Conservation (phyloP, 2,329 filamentous ascomycete species). For the Nigrospora sphaerica region DNA sequence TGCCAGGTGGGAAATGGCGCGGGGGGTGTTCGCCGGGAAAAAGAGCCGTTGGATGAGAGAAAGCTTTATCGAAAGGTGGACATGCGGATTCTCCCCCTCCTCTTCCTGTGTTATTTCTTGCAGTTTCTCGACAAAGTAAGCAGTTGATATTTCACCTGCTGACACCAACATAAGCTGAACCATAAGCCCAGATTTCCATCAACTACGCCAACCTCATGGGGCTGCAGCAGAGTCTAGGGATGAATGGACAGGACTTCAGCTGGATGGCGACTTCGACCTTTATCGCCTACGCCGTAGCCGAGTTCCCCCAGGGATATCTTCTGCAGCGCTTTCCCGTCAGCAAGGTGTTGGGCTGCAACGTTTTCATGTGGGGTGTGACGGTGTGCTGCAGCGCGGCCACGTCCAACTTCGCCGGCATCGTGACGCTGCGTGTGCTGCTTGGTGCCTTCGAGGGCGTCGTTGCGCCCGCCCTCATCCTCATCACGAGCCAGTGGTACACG, state of each 20-base stretch:
- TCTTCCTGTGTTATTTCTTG: slow-evolving; percentile 56
- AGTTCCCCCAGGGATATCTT: slow-evolving; percentile 54
- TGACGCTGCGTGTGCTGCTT: slow-evolving; percentile 60
- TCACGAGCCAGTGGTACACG: slow-evolving; percentile 68
- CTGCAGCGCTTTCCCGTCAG: slow-evolving; percentile 53
- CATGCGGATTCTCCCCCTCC: slow-evolving; percentile 51
- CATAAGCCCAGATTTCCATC: neutral
- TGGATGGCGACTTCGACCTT: slow-evolving; percentile 57
- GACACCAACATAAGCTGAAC: neutral
- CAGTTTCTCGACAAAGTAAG: slow-evolving; percentile 60
- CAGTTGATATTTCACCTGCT: neutral
- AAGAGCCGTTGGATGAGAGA: slow-evolving; percentile 9
- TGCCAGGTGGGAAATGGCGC: too few relatives aligned
- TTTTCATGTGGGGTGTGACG: slow-evolving; percentile 51
- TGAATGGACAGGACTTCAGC: slow-evolving; percentile 54
- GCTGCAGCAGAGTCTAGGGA: slow-evolving; percentile 43
- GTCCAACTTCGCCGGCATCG: slow-evolving; percentile 50
- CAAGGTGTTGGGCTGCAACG: slow-evolving; percentile 54
- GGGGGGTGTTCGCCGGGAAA: too few relatives aligned
- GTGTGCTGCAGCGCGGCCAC: slow-evolving; percentile 59
- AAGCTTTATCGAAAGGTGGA: slow-evolving; percentile 42
- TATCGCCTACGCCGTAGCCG: slow-evolving; percentile 51
- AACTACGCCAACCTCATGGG: slow-evolving; percentile 64
- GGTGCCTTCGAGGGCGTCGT: slow-evolving; percentile 64
- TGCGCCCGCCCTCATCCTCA: slow-evolving; percentile 60